Base-by-base conservation (phyloP, 169 alveolate genomes). In the Cryptosporidium ubiquitum region DNA sequence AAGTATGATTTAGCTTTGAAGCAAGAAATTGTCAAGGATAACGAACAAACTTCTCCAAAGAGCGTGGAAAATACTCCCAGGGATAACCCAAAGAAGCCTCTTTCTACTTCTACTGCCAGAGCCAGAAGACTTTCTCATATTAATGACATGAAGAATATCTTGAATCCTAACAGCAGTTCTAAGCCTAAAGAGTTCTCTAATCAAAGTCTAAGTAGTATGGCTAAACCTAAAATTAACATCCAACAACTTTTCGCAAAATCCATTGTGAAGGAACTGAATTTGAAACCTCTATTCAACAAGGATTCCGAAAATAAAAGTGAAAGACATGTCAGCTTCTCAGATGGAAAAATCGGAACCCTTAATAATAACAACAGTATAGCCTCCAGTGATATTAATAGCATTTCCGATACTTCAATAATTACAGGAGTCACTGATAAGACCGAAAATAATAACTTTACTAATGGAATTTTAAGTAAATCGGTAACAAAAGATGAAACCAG, bases 261-360 rank as follows among this genome's bases (percentile, higher is more conserved):
- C 10, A 58, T 79, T 31, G 68, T 79, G 23, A 64, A 29, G 40
- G 89, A 79, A 16, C 49, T 79, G 29, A 79, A 79, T 64, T 33
- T 79, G 42, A 79, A 79, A 6, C 89, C 89, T 16, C 6, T 79
- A 49, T 79, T 79, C 61, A 79, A 79, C 26, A 79, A 44, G 12
- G 52, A 35, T 16, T 35, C 14, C 4, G 42, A 35, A 10, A 57
- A 16, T 12, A 42, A 26, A 57, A 20, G 18, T 31, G 58, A 55
- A 1, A 69, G 29, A 35, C 57, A 74, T 58, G 70, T 51, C 31
- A 37, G 39, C 26, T 37, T 74, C 5, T 74, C 68, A 1, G 64
- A 26, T 79, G 71, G 51, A 64, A 33, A 29, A 5, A 9, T 7
- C 14, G 35, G 29, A 3, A 29, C 31, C 9, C n/a, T 12, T 26